phyloP scores from a whole-genome alignment of 768 basidiomycete genomes.

The Asterophora parasitica region DNA sequence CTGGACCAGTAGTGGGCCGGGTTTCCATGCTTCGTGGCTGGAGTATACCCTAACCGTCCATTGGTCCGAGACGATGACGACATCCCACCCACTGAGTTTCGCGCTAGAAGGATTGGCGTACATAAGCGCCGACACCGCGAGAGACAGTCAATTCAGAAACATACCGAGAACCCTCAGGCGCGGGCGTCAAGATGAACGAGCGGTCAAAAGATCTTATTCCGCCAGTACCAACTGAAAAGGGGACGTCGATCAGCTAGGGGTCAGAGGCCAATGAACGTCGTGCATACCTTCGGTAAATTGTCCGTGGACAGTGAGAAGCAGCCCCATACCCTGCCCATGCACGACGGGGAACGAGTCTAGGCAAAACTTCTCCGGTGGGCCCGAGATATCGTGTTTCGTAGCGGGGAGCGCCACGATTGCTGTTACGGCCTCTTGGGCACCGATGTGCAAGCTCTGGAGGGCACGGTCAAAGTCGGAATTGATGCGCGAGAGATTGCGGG shows the following conservation, averaged over 20 bases:
- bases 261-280: not conserved
- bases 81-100: constrained; percentile 81
- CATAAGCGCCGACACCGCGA: constrained; percentile 10
- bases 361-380: constrained; percentile 77
- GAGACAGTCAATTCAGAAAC: constrained; percentile 26
- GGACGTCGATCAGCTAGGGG: constrained; percentile 6
- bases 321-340: constrained; percentile 53
- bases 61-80: constrained; percentile 85
- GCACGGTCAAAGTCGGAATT: constrained; percentile 57
- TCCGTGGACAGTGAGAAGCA: constrained; percentile 79
- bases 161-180: constrained; percentile 78
- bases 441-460: constrained; percentile 64
- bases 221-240: constrained; percentile 35
- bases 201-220: constrained; percentile 93
- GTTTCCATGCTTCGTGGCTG: constrained; percentile 72
- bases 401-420: constrained; percentile 62
- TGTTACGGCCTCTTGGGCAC: constrained; percentile 57
- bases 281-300: constrained; percentile 85
- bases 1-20: constrained; percentile 71
- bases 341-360: constrained; percentile 81
- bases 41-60: constrained; percentile 82
- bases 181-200: constrained; percentile 81
- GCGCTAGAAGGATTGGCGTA: constrained; percentile 43
- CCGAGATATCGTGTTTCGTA: constrained; percentile 79
- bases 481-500: constrained; percentile 75